These are phyloP conservation scores for Penicillium turbatum DNA, from an alignment of 495 filamentous ascomycete genomes.

Conservation along the genomic window DNA sequence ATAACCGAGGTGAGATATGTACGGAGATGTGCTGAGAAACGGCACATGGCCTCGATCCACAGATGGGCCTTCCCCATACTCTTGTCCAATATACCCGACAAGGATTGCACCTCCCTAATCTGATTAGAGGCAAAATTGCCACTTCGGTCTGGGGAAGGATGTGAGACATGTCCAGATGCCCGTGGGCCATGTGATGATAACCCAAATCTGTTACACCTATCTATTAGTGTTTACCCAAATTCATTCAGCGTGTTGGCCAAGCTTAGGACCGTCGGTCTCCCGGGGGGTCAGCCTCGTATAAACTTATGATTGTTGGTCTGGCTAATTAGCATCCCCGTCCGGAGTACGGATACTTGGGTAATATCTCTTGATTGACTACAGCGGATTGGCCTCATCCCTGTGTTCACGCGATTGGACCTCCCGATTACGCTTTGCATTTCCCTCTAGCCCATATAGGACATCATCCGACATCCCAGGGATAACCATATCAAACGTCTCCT, in stretches of 20 bases:
- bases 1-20: constrained; percentile 8
- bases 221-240: not conserved
- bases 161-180: not conserved
- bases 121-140: constrained; percentile 1
- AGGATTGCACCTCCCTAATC: no score
- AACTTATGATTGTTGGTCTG: not conserved
- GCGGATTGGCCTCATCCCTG: not conserved
- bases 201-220: not conserved
- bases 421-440: constrained; percentile 15
- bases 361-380: not conserved
- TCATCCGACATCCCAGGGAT: constrained; percentile 38
- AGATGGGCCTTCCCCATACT: no score
- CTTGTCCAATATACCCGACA: no score
- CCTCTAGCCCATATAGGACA: constrained; percentile 31
- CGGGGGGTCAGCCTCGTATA: not conserved
- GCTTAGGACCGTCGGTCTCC: constrained; percentile 5
- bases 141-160: not conserved
- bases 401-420: constrained; percentile 7
- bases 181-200: not conserved
- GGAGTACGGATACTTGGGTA: no score
- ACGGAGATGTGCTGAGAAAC: not conserved
- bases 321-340: not conserved
- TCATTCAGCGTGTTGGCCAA: not conserved
- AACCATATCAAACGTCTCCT: constrained; percentile 51
- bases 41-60: not conserved